Evolutionary conservation across 805 yeast species (phyloP), one percentile per base, ranked within the genome.

Genomic region (Pichia manshurica): DNA sequence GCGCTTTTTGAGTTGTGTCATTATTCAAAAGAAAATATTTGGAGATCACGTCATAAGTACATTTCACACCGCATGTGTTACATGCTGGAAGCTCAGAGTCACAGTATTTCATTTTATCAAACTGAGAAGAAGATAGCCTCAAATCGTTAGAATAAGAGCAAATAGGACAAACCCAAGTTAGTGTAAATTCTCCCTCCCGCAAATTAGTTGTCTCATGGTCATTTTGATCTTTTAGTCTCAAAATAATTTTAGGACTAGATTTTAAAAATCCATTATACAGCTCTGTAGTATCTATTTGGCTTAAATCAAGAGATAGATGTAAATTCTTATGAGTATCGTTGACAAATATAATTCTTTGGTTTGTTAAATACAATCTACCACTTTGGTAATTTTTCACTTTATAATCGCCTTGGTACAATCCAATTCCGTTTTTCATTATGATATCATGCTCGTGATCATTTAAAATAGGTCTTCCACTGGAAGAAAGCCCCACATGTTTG

Each of bases 151-250:
- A 71, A 60, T 72, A 85, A n/a, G 79, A 78, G 64, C 99, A 91
- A 3, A 93, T 90, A n/a, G 84, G 83, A 62, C 99, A 91, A 1
- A 75, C 74, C 99, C 99, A 91, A 28, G 72, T 68, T 10, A 57
- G n/a, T 10, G n/a, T 33, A 5, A 35, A 22, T 16, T 33, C 25
- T n/a, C n/a, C 32, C 15, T 42, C 32, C 8, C 17, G 15, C 3
- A 2, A n/a, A 12, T 15, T n/a, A n/a, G 42, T 33, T 5, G 25
- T 10, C 12, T 10, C 15, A 21, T 12, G 4, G 2, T 5, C 21
- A n/a, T n/a, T n/a, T 23, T 10, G 31, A 10, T 3, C 32, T 42
- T 38, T 48, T 52, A 65, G 31, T 5, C 45, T 49, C 15, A 67
- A 5, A 16, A 59, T 77, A n/a, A 90, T 71, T 56, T 89, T 87